These are phyloP conservation scores for Eutrema japonicum DNA, from an alignment of 345 rosid species.

Conservation along the genomic window DNA sequence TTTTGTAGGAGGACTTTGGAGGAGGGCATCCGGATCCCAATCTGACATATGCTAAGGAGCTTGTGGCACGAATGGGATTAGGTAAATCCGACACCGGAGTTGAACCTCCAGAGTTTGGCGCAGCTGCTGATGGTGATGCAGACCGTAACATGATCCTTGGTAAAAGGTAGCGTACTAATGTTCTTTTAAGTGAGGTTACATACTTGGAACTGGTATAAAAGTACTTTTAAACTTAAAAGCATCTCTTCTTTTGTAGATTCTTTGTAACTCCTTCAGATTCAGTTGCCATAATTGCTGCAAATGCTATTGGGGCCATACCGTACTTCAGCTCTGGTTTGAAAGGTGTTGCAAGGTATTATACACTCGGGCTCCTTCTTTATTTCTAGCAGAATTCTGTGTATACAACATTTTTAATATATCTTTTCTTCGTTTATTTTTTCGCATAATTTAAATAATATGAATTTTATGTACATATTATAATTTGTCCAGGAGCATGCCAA, in stretches of 20 bases:
- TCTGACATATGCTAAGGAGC: constrained; percentile 95
- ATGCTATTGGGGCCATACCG: constrained; percentile 89
- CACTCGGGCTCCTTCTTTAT: neutral
- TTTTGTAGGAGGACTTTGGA: constrained; percentile 93
- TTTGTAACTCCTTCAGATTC: constrained; percentile 99
- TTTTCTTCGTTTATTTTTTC: no score
- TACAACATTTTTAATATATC: constrained; percentile 5
- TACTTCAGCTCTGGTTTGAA: constrained; percentile 92
- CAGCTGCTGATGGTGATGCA: constrained; percentile 99
- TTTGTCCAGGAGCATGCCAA: constrained; percentile 87
- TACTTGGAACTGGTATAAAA: constrained; percentile 16
- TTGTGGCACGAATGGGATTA: constrained; percentile 96
- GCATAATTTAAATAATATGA: no score
- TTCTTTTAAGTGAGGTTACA: constrained; percentile 11
- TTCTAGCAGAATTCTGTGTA: constrained; percentile 12
- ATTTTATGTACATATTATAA: no score
- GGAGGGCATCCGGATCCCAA: constrained; percentile 99
- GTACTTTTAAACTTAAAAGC: constrained; percentile 12
- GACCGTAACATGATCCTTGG: constrained; percentile 99
- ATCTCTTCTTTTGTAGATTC: constrained; percentile 58
- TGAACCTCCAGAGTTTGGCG: constrained; percentile 98
- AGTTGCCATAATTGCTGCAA: constrained; percentile 97
- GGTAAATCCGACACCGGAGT: constrained; percentile 66
- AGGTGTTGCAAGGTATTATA: constrained; percentile 94
- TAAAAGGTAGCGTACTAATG: constrained; percentile 62